A percentile compares a stretch with the other conserved stretches of the same genome.
Conservation (phyloP, 495 filamentous ascomycete genomes). For the Aspergillus indologenus region DNA sequence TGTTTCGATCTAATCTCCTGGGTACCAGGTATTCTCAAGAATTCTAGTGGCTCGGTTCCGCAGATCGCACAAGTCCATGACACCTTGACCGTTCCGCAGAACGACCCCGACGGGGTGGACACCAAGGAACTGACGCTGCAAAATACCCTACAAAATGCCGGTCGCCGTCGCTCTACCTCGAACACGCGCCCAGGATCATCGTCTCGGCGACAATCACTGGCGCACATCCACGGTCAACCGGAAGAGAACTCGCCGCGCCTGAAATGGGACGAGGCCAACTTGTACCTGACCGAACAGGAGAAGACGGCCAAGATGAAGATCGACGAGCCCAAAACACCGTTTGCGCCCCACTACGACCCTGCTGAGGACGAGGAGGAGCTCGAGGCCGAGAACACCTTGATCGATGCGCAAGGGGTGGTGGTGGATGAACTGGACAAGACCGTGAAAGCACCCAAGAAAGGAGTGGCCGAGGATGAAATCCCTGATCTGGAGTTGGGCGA, state of each 20-base stretch:
- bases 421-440: constrained; percentile 72
- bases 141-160: constrained; percentile 93
- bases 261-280: constrained; percentile 97
- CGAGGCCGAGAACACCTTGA: constrained; percentile 38
- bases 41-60: constrained; percentile 60
- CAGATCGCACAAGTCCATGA: constrained; percentile 22
- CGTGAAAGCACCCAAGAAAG: constrained; percentile 33
- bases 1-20: not conserved
- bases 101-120: constrained; percentile 31
- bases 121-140: constrained; percentile 85
- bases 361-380: constrained; percentile 76
- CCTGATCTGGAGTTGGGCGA: constrained; percentile 93
- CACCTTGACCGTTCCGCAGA: constrained; percentile 28
- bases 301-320: constrained; percentile 97
- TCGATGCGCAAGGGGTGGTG: constrained; percentile 56
- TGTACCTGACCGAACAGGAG: constrained; percentile 94
- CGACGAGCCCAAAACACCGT: constrained; percentile 95
- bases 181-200: constrained; percentile 51
- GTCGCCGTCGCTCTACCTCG: constrained; percentile 82
- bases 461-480: constrained; percentile 68
- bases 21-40: constrained; percentile 85
- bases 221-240: constrained; percentile 35
- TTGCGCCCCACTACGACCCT: constrained; percentile 86
- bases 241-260: constrained; percentile 67
- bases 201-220: constrained; percentile 67